These are phyloP conservation scores for Eragrostis tef DNA, from an alignment of 202 grass and related monocot species.

Conservation along the genomic window DNA sequence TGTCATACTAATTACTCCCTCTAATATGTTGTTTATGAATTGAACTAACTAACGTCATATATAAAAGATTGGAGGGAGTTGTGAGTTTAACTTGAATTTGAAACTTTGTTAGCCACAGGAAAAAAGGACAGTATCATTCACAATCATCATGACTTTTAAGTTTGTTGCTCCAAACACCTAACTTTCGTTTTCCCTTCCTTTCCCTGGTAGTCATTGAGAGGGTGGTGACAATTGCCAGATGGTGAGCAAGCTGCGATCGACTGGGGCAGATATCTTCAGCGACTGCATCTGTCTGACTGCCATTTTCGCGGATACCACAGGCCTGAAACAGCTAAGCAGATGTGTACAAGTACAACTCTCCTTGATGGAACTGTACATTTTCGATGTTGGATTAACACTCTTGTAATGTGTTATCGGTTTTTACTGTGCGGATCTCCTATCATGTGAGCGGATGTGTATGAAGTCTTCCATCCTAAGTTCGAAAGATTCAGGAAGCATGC, in stretches of 20 bases:
- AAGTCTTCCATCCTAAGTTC: constrained; percentile 15
- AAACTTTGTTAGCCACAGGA: neutral
- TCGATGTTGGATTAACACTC: constrained; percentile 58
- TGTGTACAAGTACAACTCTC: constrained; percentile 43
- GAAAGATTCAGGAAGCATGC: constrained; percentile 20
- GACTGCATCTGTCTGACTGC: constrained; percentile 36
- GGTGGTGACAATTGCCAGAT: constrained; percentile 52
- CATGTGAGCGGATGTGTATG: constrained; percentile 50
- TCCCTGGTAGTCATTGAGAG: constrained; percentile 53
- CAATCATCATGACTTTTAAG: neutral
- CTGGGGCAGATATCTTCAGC: constrained; percentile 21
- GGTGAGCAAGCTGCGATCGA: constrained; percentile 44
- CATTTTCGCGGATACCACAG: constrained; percentile 30
- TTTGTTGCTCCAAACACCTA: constrained; percentile 5
- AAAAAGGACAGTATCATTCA: neutral
- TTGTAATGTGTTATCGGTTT: constrained; percentile 61
- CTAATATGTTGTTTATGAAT: neutral
- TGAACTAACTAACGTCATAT: too few species aligned
- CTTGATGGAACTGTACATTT: constrained; percentile 55
- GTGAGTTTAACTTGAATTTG: neutral
- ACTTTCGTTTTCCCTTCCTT: neutral
- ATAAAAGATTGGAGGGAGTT: too few species aligned
- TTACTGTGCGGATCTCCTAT: constrained; percentile 55
- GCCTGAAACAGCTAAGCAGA: constrained; percentile 50
- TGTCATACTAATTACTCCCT: neutral